Percentiles rank a stretch among this genome's conserved stretches.
Conservation (phyloP, 352 stramenopile species). For the Globisporangium polare region DNA sequence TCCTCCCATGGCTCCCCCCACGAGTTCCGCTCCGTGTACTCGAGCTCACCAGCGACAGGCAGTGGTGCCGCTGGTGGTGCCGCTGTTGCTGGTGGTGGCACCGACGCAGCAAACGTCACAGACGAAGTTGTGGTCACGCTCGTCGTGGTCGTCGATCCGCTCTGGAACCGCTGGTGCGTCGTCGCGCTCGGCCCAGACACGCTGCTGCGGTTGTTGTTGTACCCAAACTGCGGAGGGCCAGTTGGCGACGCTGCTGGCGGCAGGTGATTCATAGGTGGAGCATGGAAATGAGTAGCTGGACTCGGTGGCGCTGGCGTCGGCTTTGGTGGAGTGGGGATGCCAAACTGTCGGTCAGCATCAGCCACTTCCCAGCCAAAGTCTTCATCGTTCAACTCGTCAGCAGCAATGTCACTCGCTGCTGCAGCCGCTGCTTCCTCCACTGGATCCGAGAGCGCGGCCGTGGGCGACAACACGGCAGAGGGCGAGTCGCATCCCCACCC, state of each 20-base stretch:
- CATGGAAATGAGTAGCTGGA: not conserved
- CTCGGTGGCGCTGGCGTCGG: not conserved
- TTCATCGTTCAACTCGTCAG: slow-evolving; percentile 14
- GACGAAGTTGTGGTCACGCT: not conserved
- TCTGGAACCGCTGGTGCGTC: slow-evolving; percentile 5
- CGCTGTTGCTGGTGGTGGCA: not conserved
- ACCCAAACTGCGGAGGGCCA: not conserved
- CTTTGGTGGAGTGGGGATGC: slow-evolving; percentile 13
- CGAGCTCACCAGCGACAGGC: slow-evolving; percentile 22
- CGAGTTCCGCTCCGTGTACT: slow-evolving; percentile 14
- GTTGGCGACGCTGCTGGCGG: not conserved
- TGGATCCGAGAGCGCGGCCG: slow-evolving; percentile 43
- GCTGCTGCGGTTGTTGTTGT: not conserved
- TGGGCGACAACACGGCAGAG: slow-evolving; percentile 61
- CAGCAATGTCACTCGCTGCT: not conserved
- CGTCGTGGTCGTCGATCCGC: not conserved
- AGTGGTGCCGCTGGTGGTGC: slow-evolving; percentile 11
- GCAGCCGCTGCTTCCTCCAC: slow-evolving; percentile 20
- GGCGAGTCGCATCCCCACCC: slow-evolving; percentile 72
- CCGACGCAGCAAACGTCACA: slow-evolving; percentile 8
- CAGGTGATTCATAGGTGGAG: not conserved
- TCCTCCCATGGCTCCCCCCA: slow-evolving; percentile 19
- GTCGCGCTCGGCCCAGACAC: not conserved
- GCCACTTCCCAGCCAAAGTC: slow-evolving; percentile 53
- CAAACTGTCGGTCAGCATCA: slow-evolving; percentile 22